phyloP scores from a whole-genome alignment of 2,329 filamentous ascomycete genomes.

The Huntiella omanensis region DNA sequence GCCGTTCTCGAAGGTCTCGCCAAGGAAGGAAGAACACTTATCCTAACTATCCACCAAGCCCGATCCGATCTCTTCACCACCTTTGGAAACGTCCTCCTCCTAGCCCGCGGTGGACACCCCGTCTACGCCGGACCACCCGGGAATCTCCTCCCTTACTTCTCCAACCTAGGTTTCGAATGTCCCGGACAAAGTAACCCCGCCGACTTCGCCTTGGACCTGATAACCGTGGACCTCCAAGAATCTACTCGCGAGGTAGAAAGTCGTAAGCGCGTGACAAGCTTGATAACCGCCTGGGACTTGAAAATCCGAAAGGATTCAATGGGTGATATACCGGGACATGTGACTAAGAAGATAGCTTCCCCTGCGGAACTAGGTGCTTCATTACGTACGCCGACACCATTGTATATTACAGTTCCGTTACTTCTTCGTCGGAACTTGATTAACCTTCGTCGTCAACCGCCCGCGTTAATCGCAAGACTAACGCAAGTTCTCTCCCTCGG shows the following conservation, averaged over 20 bases:
- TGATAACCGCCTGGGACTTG: constrained; percentile 40
- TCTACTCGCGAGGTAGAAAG: constrained; percentile 42
- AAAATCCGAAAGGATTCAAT: no score
- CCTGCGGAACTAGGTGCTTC: constrained; percentile 56
- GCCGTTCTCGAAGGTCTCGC: constrained; percentile 53
- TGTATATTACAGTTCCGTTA: constrained; percentile 44
- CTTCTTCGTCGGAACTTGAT: constrained; percentile 48
- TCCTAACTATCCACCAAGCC: constrained; percentile 63
- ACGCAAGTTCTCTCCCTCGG: constrained; percentile 49
- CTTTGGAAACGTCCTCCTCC: constrained; percentile 52
- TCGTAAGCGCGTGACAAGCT: constrained; percentile 37
- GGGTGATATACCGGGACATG: background rate
- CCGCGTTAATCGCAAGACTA: constrained; percentile 42
- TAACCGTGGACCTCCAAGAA: constrained; percentile 56
- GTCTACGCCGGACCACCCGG: constrained; percentile 46
- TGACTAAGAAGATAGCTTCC: constrained; percentile 28
- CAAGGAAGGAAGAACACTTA: constrained; percentile 52
- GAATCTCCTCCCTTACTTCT: constrained; percentile 49
- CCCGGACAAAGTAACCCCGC: constrained; percentile 55
- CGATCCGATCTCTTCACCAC: constrained; percentile 52
- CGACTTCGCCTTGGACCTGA: constrained; percentile 59
- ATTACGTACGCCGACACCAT: constrained; percentile 41
- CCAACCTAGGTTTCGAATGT: constrained; percentile 40
- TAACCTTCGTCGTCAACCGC: constrained; percentile 49
- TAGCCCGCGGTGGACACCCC: constrained; percentile 49